These are phyloP conservation scores for Penicillium canariense DNA, from an alignment of 495 filamentous ascomycete species.

Conservation along the genomic window DNA sequence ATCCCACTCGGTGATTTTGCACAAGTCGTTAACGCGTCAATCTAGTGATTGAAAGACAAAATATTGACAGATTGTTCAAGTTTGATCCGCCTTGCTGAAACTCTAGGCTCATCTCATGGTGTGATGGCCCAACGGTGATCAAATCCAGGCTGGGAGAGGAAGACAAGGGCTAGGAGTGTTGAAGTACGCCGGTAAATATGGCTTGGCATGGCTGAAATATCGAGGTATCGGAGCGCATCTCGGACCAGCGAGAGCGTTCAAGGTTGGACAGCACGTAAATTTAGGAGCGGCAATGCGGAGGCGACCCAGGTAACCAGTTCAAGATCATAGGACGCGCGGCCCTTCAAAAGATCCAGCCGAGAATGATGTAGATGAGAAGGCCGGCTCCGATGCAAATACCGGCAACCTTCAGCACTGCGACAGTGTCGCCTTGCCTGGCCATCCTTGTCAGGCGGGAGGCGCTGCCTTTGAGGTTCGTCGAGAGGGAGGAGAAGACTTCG, in stretches of 20 bases:
- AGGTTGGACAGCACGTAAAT: background rate
- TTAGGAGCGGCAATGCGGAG: background rate
- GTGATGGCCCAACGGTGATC: background rate
- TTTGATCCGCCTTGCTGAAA: background rate
- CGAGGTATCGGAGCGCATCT: constrained; percentile 7
- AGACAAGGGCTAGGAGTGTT: background rate
- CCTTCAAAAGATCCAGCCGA: constrained; percentile 61
- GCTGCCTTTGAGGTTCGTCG: constrained; percentile 71
- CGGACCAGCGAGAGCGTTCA: constrained; percentile 23
- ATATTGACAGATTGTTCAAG: background rate
- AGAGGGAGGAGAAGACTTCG: constrained; percentile 61
- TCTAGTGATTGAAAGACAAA: background rate
- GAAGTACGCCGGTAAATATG: background rate
- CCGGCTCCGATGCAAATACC: constrained; percentile 77
- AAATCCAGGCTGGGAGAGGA: background rate
- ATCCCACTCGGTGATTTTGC: constrained; percentile 1
- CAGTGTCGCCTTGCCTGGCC: constrained; percentile 86
- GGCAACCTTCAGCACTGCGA: constrained; percentile 83
- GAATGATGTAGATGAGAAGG: constrained; percentile 69
- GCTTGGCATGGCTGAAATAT: background rate
- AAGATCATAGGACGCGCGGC: background rate
- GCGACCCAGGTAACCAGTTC: background rate
- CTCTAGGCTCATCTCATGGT: background rate
- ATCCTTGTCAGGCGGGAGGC: constrained; percentile 85
- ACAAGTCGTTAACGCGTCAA: constrained; percentile 13